phyloP scores from a whole-genome alignment of 306 rosid species.

The Gillenia trifoliata region DNA sequence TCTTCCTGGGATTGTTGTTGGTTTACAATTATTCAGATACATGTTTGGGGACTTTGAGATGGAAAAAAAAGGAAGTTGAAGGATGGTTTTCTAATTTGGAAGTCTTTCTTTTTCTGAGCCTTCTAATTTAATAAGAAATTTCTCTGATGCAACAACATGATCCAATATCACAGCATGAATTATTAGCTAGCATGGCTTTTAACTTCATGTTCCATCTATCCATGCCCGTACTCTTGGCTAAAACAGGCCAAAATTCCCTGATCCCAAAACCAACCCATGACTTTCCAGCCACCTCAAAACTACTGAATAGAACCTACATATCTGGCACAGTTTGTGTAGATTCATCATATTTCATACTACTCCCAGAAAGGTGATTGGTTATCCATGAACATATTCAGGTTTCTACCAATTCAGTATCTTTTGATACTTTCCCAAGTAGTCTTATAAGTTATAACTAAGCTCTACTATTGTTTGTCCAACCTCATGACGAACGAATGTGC shows the following conservation, averaged over 20 bases:
- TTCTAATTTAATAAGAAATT: slow-evolving; percentile 9
- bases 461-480: neutral
- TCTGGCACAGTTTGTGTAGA: slow-evolving; percentile 38
- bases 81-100: neutral
- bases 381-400: neutral
- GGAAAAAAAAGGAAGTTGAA: neutral
- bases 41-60: neutral
- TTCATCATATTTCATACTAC: slow-evolving; percentile 49
- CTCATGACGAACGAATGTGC: neutral
- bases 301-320: slow-evolving; percentile 7
- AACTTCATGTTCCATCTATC: slow-evolving; percentile 44
- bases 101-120: neutral
- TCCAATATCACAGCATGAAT: slow-evolving; percentile 7
- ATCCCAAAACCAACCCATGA: slow-evolving; percentile 59
- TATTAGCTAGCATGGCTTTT: slow-evolving; percentile 62
- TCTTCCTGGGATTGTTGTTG: neutral
- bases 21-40: neutral
- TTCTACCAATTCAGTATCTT: neutral
- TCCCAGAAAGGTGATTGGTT: neutral
- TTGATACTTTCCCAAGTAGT: neutral
- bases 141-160: neutral
- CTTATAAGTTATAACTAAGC: neutral
- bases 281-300: slow-evolving; percentile 30
- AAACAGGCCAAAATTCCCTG: slow-evolving; percentile 60
- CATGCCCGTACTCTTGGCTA: slow-evolving; percentile 37